phyloP scores from a whole-genome alignment of 208 protist genomes.

The Leishmania martiniquensis region DNA sequence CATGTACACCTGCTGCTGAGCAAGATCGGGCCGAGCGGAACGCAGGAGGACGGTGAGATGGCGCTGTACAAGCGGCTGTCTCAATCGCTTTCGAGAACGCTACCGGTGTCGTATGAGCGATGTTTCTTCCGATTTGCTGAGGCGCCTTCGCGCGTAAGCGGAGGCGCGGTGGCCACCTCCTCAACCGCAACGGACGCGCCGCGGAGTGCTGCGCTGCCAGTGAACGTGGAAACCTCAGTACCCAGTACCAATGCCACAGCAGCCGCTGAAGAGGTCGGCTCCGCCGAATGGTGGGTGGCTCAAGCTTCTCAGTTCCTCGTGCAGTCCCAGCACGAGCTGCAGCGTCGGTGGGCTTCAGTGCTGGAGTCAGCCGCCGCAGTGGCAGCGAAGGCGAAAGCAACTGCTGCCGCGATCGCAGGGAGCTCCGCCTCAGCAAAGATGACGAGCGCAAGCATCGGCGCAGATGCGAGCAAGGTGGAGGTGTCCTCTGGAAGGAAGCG shows the following conservation, averaged over 20 bases:
- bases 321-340: conserved; percentile 52
- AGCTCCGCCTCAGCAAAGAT: neutral
- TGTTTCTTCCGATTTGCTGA: conserved; percentile 81
- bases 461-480: neutral
- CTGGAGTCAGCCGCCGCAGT: conserved; percentile 35
- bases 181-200: neutral
- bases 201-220: conserved; percentile 1
- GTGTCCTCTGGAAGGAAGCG: neutral
- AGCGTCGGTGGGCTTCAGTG: conserved; percentile 59
- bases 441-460: neutral
- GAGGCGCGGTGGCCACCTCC: neutral
- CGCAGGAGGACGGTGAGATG: conserved; percentile 74
- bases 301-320: conserved; percentile 45
- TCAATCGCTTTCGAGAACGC: conserved; percentile 51
- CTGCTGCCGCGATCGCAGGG: neutral
- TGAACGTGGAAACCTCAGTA: neutral
- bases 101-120: conserved; percentile 77
- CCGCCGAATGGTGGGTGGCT: conserved; percentile 61
- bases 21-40: conserved; percentile 68
- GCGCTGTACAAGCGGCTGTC: conserved; percentile 65
- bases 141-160: conserved; percentile 20
- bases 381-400: conserved; percentile 11
- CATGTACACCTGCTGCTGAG: conserved; percentile 83
- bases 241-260: neutral
- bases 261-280: neutral